Percentiles rank a stretch among this genome's conserved stretches.
phyloP scores from a whole-genome alignment of 306 rosid species.

The Cucumis melo region DNA sequence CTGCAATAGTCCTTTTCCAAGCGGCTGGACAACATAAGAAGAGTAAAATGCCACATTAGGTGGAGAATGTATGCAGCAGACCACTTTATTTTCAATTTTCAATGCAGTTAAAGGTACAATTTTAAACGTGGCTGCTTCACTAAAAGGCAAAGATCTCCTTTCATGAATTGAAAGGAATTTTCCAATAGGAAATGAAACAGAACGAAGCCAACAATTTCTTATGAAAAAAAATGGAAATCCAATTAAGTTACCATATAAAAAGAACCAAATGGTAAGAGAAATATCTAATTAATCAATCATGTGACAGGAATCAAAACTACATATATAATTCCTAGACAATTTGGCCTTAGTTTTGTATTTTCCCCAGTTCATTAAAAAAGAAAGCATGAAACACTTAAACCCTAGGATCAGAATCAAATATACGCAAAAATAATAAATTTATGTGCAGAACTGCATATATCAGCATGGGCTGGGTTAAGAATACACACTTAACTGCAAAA shows the following conservation, averaged over 20 bases:
- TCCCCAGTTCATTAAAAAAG: neutral
- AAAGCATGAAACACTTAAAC: neutral
- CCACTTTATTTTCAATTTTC: neutral
- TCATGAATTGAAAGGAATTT: neutral
- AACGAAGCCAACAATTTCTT: neutral
- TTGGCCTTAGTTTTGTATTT: neutral
- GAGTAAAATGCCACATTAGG: conserved; percentile 9
- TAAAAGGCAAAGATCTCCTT: neutral
- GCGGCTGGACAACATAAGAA: conserved; percentile 53
- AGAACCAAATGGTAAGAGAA: neutral
- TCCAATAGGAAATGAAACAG: neutral
- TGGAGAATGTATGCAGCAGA: neutral
- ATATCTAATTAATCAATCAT: neutral
- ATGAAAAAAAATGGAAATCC: neutral
- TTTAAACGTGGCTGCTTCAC: neutral
- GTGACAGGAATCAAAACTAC: neutral
- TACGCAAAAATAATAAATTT: neutral
- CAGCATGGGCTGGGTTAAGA: neutral
- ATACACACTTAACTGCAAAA: neutral
- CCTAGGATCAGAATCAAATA: neutral
- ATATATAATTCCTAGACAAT: neutral
- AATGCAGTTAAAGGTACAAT: neutral
- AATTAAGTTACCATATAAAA: neutral
- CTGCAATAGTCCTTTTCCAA: conserved; percentile 95
- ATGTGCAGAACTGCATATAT: neutral